A percentile compares a stretch with the other conserved stretches of the same genome.
Conservation (phyloP, 495 filamentous ascomycete genomes). For the Neurospora sp. region DNA sequence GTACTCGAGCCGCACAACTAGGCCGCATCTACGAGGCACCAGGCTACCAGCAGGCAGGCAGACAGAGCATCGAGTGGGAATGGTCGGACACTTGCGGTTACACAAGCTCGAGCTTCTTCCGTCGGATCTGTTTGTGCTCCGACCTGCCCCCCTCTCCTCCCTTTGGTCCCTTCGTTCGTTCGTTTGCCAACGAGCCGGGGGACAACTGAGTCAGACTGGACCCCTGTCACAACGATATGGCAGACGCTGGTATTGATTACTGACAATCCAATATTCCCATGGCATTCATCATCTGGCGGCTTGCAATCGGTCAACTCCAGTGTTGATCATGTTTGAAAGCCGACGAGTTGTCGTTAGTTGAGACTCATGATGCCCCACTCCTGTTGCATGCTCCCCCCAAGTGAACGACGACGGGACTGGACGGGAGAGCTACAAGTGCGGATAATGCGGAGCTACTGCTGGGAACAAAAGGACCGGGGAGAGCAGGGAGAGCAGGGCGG, state of each 20-base stretch:
- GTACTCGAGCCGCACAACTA: neutral
- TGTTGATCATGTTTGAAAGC: neutral
- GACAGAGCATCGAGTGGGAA: neutral
- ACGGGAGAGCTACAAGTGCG: neutral
- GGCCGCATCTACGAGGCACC: neutral
- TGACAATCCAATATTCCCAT: neutral
- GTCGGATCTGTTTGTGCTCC: neutral
- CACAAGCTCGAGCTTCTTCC: neutral
- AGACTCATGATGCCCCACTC: neutral
- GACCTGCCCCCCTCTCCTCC: neutral
- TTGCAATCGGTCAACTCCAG: neutral
- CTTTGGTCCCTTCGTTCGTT: neutral
- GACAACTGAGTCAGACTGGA: neutral
- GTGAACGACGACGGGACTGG: neutral
- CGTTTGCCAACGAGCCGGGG: neutral
- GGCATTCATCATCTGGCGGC: neutral
- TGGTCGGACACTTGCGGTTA: neutral
- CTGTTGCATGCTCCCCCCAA: neutral
- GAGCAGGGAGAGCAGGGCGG: neutral
- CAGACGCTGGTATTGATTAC: neutral
- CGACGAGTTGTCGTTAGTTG: neutral
- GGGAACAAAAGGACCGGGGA: neutral
- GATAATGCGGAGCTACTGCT: neutral
- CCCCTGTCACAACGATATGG: neutral
- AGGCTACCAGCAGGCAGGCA: neutral